phyloP scores from a whole-genome alignment of 805 yeast genomes.

The Metahyphopichia silvanorum region DNA sequence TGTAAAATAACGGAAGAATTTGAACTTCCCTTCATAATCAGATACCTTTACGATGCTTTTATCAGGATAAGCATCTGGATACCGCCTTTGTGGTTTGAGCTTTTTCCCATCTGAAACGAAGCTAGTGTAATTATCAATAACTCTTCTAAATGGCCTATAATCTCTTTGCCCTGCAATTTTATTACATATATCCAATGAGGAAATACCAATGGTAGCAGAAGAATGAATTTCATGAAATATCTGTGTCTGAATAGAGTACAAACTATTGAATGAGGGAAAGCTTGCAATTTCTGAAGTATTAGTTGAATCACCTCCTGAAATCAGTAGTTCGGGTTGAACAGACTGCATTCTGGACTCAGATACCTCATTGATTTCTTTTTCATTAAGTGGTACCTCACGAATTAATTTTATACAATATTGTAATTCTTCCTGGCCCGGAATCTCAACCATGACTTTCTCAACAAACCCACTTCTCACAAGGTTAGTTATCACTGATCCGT shows the following conservation, averaged over 20 bases:
- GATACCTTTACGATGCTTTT: conserved; percentile 51
- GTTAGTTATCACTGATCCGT: conserved; percentile 45
- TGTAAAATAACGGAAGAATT: conserved; percentile 59
- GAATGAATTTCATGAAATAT: conserved; percentile 46
- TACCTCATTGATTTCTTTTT: conserved; percentile 20
- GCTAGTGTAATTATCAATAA: conserved; percentile 48
- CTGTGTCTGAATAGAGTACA: conserved; percentile 66
- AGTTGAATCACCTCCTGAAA: conserved; percentile 20
- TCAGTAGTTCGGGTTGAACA: no score
- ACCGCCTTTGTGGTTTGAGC: conserved; percentile 21
- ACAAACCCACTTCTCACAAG: conserved; percentile 44
- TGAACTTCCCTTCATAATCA: conserved; percentile 71
- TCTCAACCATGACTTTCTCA: conserved; percentile 49
- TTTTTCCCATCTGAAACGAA: conserved; percentile 26
- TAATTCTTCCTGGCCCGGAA: conserved; percentile 22
- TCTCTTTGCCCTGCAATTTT: conserved; percentile 54
- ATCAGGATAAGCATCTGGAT: conserved; percentile 25
- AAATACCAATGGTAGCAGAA: conserved; percentile 48
- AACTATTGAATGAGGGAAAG: conserved; percentile 43
- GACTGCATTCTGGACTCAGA: no score
- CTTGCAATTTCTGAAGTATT: conserved; percentile 9
- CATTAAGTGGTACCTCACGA: conserved; percentile 36
- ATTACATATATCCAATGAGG: conserved; percentile 53
- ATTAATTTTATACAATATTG: conserved; percentile 41
- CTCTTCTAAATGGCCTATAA: conserved; percentile 47